phyloP scores from a whole-genome alignment of 805 yeast genomes.

The Candida corydali region DNA sequence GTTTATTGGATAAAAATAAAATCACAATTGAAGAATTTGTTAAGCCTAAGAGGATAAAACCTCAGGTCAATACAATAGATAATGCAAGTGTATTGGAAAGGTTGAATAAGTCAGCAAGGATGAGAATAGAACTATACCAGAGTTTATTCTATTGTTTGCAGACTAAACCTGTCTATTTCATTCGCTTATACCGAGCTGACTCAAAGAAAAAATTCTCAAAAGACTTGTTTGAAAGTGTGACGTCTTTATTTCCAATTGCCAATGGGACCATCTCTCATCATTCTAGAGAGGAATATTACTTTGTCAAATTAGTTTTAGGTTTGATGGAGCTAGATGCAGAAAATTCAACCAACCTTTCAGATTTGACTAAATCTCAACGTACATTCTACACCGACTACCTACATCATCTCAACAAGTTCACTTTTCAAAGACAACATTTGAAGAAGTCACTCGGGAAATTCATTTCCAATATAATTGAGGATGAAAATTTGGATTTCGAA shows the following conservation, averaged over 20 bases:
- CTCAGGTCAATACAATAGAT: conserved; percentile 13
- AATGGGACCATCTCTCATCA: conserved; percentile 27
- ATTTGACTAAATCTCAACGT: conserved; percentile 32
- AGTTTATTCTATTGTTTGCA: conserved; percentile 79
- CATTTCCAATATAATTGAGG: conserved; percentile 37
- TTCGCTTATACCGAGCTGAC: conserved; percentile 44
- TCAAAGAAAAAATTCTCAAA: conserved; percentile 17
- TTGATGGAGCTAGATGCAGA: conserved; percentile 41
- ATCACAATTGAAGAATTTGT: conserved; percentile 72
- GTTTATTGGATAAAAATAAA: conserved; percentile 73
- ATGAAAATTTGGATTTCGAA: conserved; percentile 62
- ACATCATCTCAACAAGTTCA: conserved; percentile 40
- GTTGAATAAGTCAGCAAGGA: conserved; percentile 39
- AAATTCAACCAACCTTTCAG: conserved; percentile 25
- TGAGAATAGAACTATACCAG: conserved; percentile 65
- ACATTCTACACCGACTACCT: conserved; percentile 45
- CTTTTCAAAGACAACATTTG: conserved; percentile 45
- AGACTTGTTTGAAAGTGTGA: conserved; percentile 20
- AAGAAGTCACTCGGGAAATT: conserved; percentile 38
- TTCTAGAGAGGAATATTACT: conserved; percentile 68
- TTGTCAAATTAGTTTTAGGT: conserved; percentile 52
- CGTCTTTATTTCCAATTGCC: conserved; percentile 29
- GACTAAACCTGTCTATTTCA: conserved; percentile 73
- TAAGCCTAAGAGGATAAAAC: conserved; percentile 33
- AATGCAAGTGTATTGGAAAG: conserved; percentile 23